phyloP scores from a whole-genome alignment of 495 filamentous ascomycete genomes.

The Paragyromitra xinjiangensis region DNA sequence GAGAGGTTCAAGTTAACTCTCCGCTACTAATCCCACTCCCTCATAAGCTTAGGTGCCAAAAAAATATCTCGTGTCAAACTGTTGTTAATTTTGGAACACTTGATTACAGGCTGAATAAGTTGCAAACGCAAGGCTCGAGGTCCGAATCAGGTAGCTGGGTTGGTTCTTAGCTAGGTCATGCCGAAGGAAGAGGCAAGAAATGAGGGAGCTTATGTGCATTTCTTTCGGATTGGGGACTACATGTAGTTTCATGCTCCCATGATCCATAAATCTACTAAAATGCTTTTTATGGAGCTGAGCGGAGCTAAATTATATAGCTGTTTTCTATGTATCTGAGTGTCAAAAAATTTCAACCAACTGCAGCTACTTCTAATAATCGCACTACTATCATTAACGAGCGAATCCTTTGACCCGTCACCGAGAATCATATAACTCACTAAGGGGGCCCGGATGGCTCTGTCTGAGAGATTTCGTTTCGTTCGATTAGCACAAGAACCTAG shows the following conservation, averaged over 20 bases:
- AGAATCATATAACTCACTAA: too few species aligned
- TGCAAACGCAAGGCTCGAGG: not conserved
- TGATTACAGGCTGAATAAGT: not conserved
- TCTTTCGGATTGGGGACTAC: not conserved
- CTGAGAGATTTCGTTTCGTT: too few species aligned
- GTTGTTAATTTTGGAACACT: not conserved
- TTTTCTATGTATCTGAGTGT: not conserved
- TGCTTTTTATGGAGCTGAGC: not conserved
- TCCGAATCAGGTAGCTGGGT: too few species aligned
- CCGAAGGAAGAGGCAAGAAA: not conserved
- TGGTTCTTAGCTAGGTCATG: too few species aligned
- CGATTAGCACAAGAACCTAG: not conserved
- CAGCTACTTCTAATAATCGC: not conserved
- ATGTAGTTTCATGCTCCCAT: not conserved
- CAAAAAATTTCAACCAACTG: not conserved
- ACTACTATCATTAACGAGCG: not conserved
- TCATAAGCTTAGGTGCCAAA: too few species aligned
- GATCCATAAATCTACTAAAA: not conserved
- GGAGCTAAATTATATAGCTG: not conserved
- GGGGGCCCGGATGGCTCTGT: too few species aligned
- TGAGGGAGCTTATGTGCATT: not conserved
- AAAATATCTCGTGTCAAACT: too few species aligned
- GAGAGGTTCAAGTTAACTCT: too few species aligned
- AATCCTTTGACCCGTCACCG: too few species aligned
- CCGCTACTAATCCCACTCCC: too few species aligned